phyloP scores from a whole-genome alignment of 2,329 filamentous ascomycete species.

The Alternaria postmessia region DNA sequence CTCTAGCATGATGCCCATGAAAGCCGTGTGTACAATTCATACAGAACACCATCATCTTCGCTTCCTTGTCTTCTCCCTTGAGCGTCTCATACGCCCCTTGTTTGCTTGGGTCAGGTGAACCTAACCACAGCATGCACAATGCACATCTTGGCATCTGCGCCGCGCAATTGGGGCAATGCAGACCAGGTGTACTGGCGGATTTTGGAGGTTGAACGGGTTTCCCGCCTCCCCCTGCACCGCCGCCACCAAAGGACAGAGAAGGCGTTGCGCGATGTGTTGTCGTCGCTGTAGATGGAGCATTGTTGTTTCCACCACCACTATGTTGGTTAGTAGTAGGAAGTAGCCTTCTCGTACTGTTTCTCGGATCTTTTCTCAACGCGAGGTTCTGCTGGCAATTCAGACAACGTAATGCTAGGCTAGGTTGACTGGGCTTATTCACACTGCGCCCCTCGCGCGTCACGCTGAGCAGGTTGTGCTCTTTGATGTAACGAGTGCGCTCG shows the following conservation, averaged over 20 bases:
- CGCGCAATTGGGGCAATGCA: constrained; percentile 68
- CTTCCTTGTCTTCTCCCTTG: constrained; percentile 58
- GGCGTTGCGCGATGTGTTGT: background rate
- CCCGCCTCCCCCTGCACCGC: background rate
- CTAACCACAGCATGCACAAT: constrained; percentile 69
- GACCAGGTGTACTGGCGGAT: constrained; percentile 50
- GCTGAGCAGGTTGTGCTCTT: constrained; percentile 75
- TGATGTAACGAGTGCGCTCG: constrained; percentile 78
- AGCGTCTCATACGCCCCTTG: constrained; percentile 45
- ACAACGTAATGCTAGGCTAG: constrained; percentile 78
- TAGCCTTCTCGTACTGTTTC: constrained; percentile 26
- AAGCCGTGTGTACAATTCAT: constrained; percentile 70
- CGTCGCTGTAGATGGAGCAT: background rate
- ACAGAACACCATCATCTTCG: constrained; percentile 67
- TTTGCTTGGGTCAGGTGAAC: constrained; percentile 63
- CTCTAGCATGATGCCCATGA: constrained; percentile 68
- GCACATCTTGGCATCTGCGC: constrained; percentile 69
- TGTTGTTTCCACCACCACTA: background rate
- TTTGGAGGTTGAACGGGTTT: constrained; percentile 14
- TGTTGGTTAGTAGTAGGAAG: constrained; percentile 23
- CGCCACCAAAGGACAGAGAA: background rate
- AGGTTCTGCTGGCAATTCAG: constrained; percentile 73
- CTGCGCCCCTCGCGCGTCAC: constrained; percentile 68
- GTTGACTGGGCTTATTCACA: constrained; percentile 68
- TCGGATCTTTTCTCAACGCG: constrained; percentile 48